Base-by-base conservation (phyloP, 768 basidiomycete genomes). In the Fomitopsis serialis region DNA sequence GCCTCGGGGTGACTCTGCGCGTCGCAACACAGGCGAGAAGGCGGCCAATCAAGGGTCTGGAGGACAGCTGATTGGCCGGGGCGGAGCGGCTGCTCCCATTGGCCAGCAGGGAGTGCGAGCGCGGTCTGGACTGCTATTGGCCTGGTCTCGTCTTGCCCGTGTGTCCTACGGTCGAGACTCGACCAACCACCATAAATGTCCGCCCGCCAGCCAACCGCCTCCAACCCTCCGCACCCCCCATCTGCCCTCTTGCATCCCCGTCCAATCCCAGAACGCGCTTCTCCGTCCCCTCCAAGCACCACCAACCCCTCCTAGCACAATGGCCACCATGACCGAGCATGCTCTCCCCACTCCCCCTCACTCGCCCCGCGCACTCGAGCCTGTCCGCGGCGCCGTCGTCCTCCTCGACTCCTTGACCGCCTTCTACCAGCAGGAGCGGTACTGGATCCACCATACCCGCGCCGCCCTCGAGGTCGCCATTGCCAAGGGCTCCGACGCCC, bases 361-460 rank as follows among this genome's bases (percentile, higher is more conserved):
- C 56, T 66, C 66, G 37, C 70, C 67, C 29, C 58, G 60, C 50
- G 54, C 54, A 9, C 58, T 43, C 48, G 53, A 61, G 21, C 55
- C 63, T 34, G 51, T 54, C 11, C 57, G 63, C 49, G 55, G 63
- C 13, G 80, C 85, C n/a, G 70, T 78, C 43, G 70, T 74, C 58
- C 76, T 84, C 58, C 80, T 87, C 62, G 80, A 85, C 60, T 77
- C 78, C 24, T 80, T 89, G 48, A 74, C 82, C 40, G 71, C 76
- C 6, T 87, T 83, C 60, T 89, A 88, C 66, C 80, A 85, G 63
- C 78, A 81, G 57, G 84, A 87, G 68, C 81, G 81, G 36, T 80
- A 78, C 71, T 88, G 86, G 84, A 78, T 87, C 6, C 80, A 82
- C 57, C 81, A 81, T 52, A 82, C 82, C 45, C 81, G 84, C 37